A percentile compares a stretch with the other conserved stretches of the same genome.
Conservation (phyloP, 23 red algal species). For the Gracilaria caudata region DNA sequence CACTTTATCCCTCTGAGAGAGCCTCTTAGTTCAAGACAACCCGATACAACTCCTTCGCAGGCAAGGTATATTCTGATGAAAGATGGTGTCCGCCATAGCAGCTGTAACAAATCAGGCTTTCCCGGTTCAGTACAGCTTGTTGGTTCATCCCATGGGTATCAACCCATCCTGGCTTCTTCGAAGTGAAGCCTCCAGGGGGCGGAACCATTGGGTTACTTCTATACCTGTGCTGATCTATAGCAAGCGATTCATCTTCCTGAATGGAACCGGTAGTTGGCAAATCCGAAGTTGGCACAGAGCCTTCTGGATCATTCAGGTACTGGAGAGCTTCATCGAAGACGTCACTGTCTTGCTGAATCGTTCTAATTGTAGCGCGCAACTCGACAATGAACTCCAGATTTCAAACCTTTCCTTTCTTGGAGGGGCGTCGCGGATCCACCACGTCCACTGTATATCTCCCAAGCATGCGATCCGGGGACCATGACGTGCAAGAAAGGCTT, state of each 20-base stretch:
- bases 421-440: background rate
- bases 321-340: background rate
- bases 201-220: background rate
- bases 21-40: conserved; percentile 25
- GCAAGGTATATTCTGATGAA: conserved; percentile 1
- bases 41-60: background rate
- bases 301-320: background rate
- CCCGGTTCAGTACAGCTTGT: background rate
- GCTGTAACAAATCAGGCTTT: conserved; percentile 18
- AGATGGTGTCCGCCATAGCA: conserved; percentile 18
- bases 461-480: background rate
- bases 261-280: background rate
- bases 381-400: background rate
- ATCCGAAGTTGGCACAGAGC: background rate
- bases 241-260: background rate
- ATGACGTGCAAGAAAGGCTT: background rate
- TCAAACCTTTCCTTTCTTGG: background rate
- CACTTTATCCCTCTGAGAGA: background rate
- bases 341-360: background rate
- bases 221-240: background rate
- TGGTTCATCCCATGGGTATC: background rate
- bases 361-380: background rate
- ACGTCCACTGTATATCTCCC: background rate
- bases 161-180: conserved; percentile 19
- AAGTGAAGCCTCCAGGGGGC: background rate